Conservation (phyloP, 306 rosid genomes). For the Sesbania bispinosa region DNA sequence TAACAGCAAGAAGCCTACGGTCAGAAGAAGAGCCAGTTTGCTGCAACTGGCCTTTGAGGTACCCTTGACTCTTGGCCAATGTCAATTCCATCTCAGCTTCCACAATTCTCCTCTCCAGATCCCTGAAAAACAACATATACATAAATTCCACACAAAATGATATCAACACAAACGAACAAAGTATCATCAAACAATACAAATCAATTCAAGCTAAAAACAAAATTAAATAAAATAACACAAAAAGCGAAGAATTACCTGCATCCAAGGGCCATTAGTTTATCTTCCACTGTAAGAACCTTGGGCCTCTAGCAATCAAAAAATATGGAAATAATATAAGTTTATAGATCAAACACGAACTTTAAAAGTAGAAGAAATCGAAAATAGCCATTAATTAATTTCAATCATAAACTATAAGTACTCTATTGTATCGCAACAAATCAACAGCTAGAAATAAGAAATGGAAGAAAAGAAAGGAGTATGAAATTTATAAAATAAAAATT, state of each 20-base stretch:
- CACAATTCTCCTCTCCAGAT: conserved; percentile 90
- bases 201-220: background rate
- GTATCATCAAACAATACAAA: background rate
- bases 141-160: conserved; percentile 1
- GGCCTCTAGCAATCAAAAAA: conserved; percentile 60
- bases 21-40: conserved; percentile 58
- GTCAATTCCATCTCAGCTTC: conserved; percentile 95
- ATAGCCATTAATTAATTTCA: background rate
- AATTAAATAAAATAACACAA: background rate
- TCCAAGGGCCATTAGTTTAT: conserved; percentile 76
- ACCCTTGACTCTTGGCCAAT: conserved; percentile 96
- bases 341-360: background rate
- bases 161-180: background rate
- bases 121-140: conserved; percentile 39
- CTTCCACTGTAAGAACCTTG: conserved; percentile 77
- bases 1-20: conserved; percentile 75
- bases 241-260: conserved; percentile 58
- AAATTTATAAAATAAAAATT: background rate
- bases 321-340: background rate
- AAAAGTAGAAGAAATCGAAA: background rate
- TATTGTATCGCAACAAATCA: background rate
- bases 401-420: background rate
- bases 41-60: conserved; percentile 55
- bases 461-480: background rate
- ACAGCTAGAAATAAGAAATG: background rate